These are phyloP conservation scores for Cenchrus americanus DNA, from an alignment of 176 grass and related monocot species.

Conservation along the genomic window DNA sequence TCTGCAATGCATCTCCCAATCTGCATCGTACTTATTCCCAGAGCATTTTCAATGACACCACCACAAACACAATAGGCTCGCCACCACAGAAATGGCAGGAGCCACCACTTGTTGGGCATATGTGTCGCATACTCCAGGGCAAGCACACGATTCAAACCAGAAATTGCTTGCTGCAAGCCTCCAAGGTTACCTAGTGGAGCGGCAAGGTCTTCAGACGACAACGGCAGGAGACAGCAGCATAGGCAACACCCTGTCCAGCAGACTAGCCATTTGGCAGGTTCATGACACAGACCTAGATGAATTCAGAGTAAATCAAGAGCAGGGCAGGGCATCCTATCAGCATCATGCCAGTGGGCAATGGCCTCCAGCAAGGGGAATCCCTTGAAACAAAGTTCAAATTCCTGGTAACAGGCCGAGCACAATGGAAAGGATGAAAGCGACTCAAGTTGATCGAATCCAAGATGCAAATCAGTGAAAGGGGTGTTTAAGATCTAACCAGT, in stretches of 20 bases:
- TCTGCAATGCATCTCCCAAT: background rate
- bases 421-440: conserved; percentile 24
- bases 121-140: conserved; percentile 15
- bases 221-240: no score
- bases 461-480: conserved; percentile 1
- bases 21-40: background rate
- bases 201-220: conserved; percentile 14
- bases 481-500: background rate
- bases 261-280: no score
- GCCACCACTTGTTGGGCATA: background rate
- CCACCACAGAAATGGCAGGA: background rate
- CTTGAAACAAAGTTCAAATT: background rate
- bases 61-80: background rate
- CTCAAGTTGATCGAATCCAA: conserved; percentile 10
- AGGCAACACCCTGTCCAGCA: no score
- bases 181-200: conserved; percentile 6
- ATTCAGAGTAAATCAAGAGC: no score
- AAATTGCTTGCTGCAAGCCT: background rate
- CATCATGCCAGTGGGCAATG: background rate
- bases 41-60: background rate
- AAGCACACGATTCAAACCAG: conserved; percentile 3
- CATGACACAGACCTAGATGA: no score
- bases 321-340: no score
- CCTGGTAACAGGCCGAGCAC: conserved; percentile 24
- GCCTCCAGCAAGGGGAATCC: conserved; percentile 21